Conservation (phyloP, 83 land plant species). For the Isoetes engelmannii region DNA sequence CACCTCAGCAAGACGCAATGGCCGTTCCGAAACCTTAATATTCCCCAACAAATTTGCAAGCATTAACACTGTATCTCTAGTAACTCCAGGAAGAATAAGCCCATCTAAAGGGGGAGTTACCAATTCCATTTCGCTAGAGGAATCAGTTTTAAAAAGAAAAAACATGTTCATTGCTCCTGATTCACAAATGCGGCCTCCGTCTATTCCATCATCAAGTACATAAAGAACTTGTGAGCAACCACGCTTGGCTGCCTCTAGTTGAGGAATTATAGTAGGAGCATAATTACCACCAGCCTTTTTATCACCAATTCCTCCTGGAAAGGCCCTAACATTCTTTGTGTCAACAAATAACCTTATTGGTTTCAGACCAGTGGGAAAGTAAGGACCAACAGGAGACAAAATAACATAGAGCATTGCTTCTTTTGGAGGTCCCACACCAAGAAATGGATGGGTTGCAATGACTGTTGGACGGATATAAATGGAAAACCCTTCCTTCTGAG, state of each 20-base stretch:
- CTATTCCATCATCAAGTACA: conserved; percentile 26
- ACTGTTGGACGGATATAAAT: conserved; percentile 28
- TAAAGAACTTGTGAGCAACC: conserved; percentile 33
- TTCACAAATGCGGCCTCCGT: conserved; percentile 27
- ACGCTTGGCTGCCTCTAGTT: conserved; percentile 13
- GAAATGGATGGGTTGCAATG: conserved; percentile 25
- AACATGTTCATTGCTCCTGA: conserved; percentile 32
- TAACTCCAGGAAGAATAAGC: conserved; percentile 26
- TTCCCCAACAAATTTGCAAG: conserved; percentile 22
- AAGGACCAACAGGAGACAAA: conserved; percentile 32
- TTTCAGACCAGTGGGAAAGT: conserved; percentile 32
- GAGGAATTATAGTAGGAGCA: conserved; percentile 30
- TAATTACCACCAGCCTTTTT: conserved; percentile 30
- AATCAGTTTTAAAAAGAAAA: conserved; percentile 13
- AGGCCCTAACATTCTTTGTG: conserved; percentile 25
- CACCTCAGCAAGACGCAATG: conserved; percentile 22
- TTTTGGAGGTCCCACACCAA: conserved; percentile 20
- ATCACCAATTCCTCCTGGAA: conserved; percentile 33
- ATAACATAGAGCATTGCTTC: conserved; percentile 31
- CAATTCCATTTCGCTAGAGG: conserved; percentile 23
- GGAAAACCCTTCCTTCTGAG: conserved; percentile 32
- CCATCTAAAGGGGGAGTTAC: conserved; percentile 33
- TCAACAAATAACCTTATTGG: conserved; percentile 29
- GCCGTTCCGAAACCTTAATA: conserved; percentile 29
- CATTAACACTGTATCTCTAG: conserved; percentile 26